These are phyloP conservation scores for Coix lacrymajobi DNA, from an alignment of 176 grass and related monocot genomes.

Conservation along the genomic window DNA sequence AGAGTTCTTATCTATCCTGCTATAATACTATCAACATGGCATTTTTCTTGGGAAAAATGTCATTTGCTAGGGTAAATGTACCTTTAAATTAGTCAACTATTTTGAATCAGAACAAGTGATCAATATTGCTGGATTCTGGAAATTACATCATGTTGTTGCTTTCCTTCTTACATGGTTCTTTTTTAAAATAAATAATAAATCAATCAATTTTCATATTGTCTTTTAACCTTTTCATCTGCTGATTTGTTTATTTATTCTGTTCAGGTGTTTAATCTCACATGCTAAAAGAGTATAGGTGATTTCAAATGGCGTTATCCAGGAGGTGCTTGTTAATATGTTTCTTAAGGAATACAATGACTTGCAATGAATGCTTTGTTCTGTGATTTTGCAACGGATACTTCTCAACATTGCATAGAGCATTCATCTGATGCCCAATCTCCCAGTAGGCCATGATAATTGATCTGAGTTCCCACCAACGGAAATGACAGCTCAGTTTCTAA, in stretches of 20 bases:
- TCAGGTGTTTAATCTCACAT: slow-evolving; percentile 52
- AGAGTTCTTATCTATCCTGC: background rate
- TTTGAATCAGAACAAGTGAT: background rate
- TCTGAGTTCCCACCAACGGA: background rate
- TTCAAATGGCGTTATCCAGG: slow-evolving; percentile 27
- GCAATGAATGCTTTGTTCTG: background rate
- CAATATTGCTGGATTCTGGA: background rate
- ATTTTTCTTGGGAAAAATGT: background rate
- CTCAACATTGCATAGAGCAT: slow-evolving; percentile 17
- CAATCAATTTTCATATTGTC: background rate
- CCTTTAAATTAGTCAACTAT: background rate
- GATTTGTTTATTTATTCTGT: slow-evolving; percentile 15
- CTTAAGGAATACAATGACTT: slow-evolving; percentile 41
- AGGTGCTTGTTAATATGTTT: slow-evolving; percentile 46
- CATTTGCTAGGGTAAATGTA: background rate
- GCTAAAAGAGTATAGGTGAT: slow-evolving; percentile 34
- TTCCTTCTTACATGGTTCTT: background rate
- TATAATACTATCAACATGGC: background rate
- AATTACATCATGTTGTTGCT: slow-evolving; percentile 15
- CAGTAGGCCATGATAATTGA: slow-evolving; percentile 12
- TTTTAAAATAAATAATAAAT: background rate
- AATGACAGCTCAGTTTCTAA: slow-evolving; percentile 22
- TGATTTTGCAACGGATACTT: slow-evolving; percentile 6
- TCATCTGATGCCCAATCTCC: slow-evolving; percentile 4
- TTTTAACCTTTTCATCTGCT: slow-evolving; percentile 7